A percentile compares a stretch with the other conserved stretches of the same genome.
These are phyloP conservation scores for Aspergillus clavatus DNA, from an alignment of 2,329 filamentous ascomycete genomes.

Conservation along the genomic window DNA sequence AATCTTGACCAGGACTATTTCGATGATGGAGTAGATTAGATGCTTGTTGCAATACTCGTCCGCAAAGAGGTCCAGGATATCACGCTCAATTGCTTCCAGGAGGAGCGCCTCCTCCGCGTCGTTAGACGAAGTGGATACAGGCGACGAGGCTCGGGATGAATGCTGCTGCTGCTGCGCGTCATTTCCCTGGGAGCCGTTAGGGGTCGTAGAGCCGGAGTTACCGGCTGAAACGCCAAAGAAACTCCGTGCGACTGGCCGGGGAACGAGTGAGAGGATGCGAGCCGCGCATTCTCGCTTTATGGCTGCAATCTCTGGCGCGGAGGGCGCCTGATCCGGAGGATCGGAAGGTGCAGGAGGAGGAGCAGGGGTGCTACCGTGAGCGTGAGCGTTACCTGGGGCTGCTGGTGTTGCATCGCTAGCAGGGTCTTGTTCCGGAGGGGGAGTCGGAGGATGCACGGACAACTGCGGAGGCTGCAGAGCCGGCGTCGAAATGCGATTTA, in stretches of 20 bases:
- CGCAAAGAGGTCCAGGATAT: slow-evolving; percentile 66
- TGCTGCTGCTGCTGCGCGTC: neutral
- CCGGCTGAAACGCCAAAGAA: slow-evolving; percentile 38
- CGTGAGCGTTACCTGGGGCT: slow-evolving; percentile 18
- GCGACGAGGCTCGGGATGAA: slow-evolving; percentile 9
- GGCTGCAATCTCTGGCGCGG: slow-evolving; percentile 30
- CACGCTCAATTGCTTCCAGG: slow-evolving; percentile 56
- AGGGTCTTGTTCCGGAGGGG: slow-evolving; percentile 12
- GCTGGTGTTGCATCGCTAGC: slow-evolving; percentile 13
- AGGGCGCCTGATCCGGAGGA: slow-evolving; percentile 18
- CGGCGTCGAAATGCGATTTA: slow-evolving; percentile 15
- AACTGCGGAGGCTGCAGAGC: slow-evolving; percentile 11
- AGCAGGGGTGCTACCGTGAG: slow-evolving; percentile 17
- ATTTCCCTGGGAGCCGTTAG: neutral
- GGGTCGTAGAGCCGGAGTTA: neutral
- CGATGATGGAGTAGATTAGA: slow-evolving; percentile 74
- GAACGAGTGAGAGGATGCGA: slow-evolving; percentile 40
- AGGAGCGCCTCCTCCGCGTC: slow-evolving; percentile 45
- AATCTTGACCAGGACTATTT: slow-evolving; percentile 73
- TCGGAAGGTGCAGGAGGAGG: slow-evolving; percentile 11
- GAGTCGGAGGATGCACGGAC: slow-evolving; percentile 19
- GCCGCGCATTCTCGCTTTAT: slow-evolving; percentile 44
- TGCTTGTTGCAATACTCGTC: slow-evolving; percentile 93
- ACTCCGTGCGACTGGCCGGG: slow-evolving; percentile 40
- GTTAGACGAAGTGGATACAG: slow-evolving; percentile 1